A percentile compares a stretch with the other conserved stretches of the same genome.
phyloP scores from a whole-genome alignment of 352 stramenopile genomes.

The Poterioochromonas sp. region DNA sequence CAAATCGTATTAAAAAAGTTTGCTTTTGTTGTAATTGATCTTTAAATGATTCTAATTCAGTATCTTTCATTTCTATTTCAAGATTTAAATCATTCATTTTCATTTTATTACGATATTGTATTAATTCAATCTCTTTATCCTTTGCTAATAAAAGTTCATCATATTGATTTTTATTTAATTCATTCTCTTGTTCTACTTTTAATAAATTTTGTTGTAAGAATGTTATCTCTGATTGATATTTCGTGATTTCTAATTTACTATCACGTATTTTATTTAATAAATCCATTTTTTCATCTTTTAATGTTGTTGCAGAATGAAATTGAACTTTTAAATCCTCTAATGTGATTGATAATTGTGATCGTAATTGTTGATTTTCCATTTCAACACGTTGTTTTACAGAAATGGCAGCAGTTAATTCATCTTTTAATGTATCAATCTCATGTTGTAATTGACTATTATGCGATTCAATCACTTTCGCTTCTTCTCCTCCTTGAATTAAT shows the following conservation, averaged over 20 bases:
- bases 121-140: background rate
- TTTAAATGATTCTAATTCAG: background rate
- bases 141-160: background rate
- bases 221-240: background rate
- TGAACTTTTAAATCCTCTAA: background rate
- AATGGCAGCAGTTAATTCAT: background rate
- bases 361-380: background rate
- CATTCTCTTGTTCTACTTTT: background rate
- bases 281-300: background rate
- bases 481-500: background rate
- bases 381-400: background rate
- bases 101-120: background rate
- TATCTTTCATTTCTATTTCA: background rate
- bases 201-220: background rate
- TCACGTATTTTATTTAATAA: slow-evolving; percentile 4
- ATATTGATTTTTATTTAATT: background rate
- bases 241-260: background rate
- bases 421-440: background rate
- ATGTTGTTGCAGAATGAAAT: background rate
- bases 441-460: background rate
- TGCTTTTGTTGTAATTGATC: background rate
- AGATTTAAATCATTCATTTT: background rate
- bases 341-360: background rate
- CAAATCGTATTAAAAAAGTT: background rate
- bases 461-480: background rate